A percentile compares a stretch with the other conserved stretches of the same genome.
These are phyloP conservation scores for Suhomyces faveliae DNA, from an alignment of 805 yeast genomes.

Conservation along the genomic window DNA sequence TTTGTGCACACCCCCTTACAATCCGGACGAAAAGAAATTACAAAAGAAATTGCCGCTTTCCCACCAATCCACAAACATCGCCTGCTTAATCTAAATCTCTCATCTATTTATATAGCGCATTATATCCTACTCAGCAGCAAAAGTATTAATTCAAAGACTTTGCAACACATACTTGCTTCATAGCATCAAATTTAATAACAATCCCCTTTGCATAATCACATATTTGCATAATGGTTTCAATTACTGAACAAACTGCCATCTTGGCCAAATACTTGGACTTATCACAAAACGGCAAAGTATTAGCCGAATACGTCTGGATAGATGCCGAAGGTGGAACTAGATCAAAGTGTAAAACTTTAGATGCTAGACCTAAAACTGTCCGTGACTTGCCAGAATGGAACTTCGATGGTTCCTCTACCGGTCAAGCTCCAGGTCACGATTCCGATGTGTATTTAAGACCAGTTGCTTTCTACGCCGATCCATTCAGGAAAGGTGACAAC, in stretches of 20 bases:
- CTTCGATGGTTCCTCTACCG: constrained; percentile 98
- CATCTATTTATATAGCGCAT: background rate
- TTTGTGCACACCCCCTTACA: background rate
- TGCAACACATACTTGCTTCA: background rate
- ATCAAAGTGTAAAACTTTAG: constrained; percentile 89
- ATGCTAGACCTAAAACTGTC: constrained; percentile 61
- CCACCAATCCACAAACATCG: background rate
- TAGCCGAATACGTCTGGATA: constrained; percentile 98
- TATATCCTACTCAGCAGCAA: background rate
- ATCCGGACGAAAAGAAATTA: background rate
- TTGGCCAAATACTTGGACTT: constrained; percentile 80
- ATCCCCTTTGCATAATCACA: constrained; percentile 2
- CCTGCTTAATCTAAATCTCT: constrained; percentile 1
- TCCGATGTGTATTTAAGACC: constrained; percentile 95
- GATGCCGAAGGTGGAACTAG: constrained; percentile 89
- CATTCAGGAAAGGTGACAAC: constrained; percentile 98
- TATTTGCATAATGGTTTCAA: constrained; percentile 28
- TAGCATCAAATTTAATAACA: background rate
- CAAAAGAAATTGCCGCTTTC: constrained; percentile 1
- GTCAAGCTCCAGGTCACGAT: constrained; percentile 97
- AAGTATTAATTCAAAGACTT: background rate
- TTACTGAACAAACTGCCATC: constrained; percentile 71
- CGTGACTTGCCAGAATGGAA: constrained; percentile 98
- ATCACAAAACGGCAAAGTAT: constrained; percentile 79
- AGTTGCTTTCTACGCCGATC: constrained; percentile 92